Percentiles rank a stretch among this genome's conserved stretches.
These are phyloP conservation scores for Bruguiera gymnorhiza DNA, from an alignment of 345 rosid species.

Conservation along the genomic window DNA sequence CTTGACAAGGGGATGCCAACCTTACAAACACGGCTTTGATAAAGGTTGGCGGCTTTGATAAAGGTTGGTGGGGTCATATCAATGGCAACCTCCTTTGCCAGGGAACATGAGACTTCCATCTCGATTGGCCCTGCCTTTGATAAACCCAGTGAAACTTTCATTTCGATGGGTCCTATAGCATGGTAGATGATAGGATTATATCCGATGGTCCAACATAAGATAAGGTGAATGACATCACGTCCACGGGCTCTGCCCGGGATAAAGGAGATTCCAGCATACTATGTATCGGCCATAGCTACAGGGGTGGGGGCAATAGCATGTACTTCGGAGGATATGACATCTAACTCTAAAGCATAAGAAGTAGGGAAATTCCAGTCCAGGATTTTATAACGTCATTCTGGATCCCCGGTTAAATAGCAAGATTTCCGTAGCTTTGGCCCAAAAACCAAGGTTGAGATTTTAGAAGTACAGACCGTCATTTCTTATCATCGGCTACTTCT, in stretches of 20 bases:
- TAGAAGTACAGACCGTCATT: too few relatives aligned
- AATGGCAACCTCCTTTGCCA: constrained; percentile 32
- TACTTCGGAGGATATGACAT: too few relatives aligned
- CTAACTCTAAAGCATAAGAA: too few relatives aligned
- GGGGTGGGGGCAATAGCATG: not conserved
- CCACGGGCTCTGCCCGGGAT: constrained; percentile 25
- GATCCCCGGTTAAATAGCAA: too few relatives aligned
- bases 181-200: constrained; percentile 30
- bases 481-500: too few relatives aligned
- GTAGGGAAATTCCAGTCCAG: too few relatives aligned
- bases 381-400: too few relatives aligned
- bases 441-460: too few relatives aligned
- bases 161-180: constrained; percentile 31
- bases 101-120: constrained; percentile 32
- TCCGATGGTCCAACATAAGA: constrained; percentile 23
- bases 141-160: constrained; percentile 35
- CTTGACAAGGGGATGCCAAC: constrained; percentile 35
- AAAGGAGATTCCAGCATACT: constrained; percentile 37
- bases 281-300: constrained; percentile 39
- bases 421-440: too few relatives aligned
- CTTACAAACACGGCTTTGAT: constrained; percentile 17
- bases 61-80: constrained; percentile 20
- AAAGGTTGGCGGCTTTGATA: constrained; percentile 7
- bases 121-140: constrained; percentile 30
- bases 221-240: constrained; percentile 26